A percentile compares a stretch with the other conserved stretches of the same genome.
Evolutionary conservation across 345 rosid species (phyloP).

Genomic region (Cardamine occulta): DNA sequence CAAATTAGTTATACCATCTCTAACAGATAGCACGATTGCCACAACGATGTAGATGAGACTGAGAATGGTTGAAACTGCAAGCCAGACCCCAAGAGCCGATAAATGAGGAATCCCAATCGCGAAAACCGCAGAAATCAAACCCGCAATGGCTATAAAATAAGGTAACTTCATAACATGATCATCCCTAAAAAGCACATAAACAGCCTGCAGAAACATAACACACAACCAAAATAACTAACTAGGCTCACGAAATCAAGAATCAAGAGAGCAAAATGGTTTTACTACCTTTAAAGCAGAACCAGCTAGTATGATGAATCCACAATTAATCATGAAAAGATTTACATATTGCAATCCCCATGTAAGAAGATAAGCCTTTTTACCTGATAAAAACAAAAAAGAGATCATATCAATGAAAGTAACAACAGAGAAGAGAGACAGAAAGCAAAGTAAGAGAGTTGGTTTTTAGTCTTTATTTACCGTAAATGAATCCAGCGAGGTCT

Average conservation of each 20-base stretch:
- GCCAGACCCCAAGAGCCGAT: constrained; percentile 82
- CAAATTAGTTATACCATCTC: constrained; percentile 59
- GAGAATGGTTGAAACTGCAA: constrained; percentile 81
- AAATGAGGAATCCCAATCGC: constrained; percentile 86
- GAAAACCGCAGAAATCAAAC: constrained; percentile 59
- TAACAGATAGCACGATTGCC: constrained; percentile 61
- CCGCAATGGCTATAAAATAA: constrained; percentile 59
- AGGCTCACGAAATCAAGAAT: constrained; percentile 8
- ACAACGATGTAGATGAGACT: constrained; percentile 62
- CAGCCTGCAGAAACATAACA: constrained; percentile 50
- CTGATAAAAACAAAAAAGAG: constrained; percentile 42
- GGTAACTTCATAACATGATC: constrained; percentile 56
- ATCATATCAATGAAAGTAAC: background rate
- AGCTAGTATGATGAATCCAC: constrained; percentile 73
- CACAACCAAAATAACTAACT: constrained; percentile 6
- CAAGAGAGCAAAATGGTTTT: background rate
- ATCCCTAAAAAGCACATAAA: constrained; percentile 58
- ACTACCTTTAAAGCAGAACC: constrained; percentile 84
- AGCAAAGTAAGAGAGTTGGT: background rate
- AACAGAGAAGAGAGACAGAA: background rate
- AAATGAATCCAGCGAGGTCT: constrained; percentile 83
- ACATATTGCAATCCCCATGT: constrained; percentile 80
- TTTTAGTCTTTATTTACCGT: constrained; percentile 51
- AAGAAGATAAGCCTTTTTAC: constrained; percentile 61
- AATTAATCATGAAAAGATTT: constrained; percentile 84